These are phyloP conservation scores for Fraxinus greggii DNA, from an alignment of 305 asterid species.

Conservation along the genomic window DNA sequence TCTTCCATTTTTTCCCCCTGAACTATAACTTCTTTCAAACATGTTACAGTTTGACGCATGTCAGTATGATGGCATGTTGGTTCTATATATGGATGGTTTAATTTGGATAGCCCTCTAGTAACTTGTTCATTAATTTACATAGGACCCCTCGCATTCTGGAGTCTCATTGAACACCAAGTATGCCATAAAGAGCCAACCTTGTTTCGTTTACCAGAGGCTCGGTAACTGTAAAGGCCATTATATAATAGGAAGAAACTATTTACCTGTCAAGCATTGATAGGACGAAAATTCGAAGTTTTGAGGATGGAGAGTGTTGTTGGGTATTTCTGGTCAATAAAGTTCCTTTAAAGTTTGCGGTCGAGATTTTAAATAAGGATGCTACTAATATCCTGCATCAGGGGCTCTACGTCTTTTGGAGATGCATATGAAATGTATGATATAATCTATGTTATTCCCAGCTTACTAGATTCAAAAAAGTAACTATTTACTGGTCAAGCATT, in stretches of 20 bases:
- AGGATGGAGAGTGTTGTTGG: neutral
- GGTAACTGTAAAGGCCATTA: neutral
- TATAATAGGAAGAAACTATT: neutral
- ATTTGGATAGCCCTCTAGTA: neutral
- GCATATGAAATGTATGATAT: neutral
- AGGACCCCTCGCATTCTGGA: neutral
- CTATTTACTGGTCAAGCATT: conserved; percentile 3
- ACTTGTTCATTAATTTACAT: neutral
- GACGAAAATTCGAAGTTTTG: neutral
- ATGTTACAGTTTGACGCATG: neutral
- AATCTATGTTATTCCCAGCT: neutral
- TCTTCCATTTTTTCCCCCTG: neutral
- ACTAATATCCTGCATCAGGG: neutral
- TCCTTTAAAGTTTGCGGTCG: neutral
- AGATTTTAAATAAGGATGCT: neutral
- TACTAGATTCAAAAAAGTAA: too few relatives aligned
- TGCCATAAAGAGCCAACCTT: neutral
- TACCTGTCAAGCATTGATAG: conserved; percentile 9
- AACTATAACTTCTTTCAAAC: neutral
- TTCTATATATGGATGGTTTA: neutral
- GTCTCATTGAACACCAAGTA: neutral
- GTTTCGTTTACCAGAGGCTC: neutral
- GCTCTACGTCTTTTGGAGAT: neutral
- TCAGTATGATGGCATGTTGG: neutral
- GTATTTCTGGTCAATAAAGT: neutral